Evolutionary conservation across 1,284 basidiomycete genomes (phyloP).

Genomic region (Pseudozyma hubeiensis): DNA sequence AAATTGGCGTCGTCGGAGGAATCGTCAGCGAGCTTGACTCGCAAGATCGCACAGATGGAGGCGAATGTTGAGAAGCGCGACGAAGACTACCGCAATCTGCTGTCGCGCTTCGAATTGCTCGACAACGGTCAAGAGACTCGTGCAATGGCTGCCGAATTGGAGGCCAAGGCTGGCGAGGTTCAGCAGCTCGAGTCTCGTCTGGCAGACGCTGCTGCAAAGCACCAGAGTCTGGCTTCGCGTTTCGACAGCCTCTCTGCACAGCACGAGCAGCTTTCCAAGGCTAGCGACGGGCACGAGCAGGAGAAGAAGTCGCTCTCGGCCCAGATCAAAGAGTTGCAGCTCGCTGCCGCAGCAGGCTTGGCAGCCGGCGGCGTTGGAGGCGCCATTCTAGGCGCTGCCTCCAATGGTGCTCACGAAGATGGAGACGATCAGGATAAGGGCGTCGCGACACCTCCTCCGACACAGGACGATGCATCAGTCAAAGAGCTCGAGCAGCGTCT

Average conservation of each 20-base stretch:
- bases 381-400: slow-evolving; percentile 12
- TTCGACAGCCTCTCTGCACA: slow-evolving; percentile 30
- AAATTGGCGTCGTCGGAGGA: slow-evolving; percentile 84
- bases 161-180: slow-evolving; percentile 80
- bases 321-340: slow-evolving; percentile 41
- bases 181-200: slow-evolving; percentile 77
- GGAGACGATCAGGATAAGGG: background rate
- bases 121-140: slow-evolving; percentile 71
- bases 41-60: slow-evolving; percentile 82
- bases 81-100: slow-evolving; percentile 77
- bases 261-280: slow-evolving; percentile 25
- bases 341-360: slow-evolving; percentile 29
- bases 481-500: slow-evolving; percentile 75
- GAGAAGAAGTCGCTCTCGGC: slow-evolving; percentile 36
- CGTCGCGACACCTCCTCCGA: slow-evolving; percentile 76
- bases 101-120: slow-evolving; percentile 77
- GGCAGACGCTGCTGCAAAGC: slow-evolving; percentile 27
- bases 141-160: slow-evolving; percentile 76
- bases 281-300: slow-evolving; percentile 24
- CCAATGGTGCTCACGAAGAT: slow-evolving; percentile 5
- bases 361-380: slow-evolving; percentile 26
- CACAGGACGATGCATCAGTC: slow-evolving; percentile 79
- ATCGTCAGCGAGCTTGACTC: slow-evolving; percentile 77
- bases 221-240: slow-evolving; percentile 22
- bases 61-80: slow-evolving; percentile 79